Conservation (phyloP, 768 basidiomycete genomes). For the Tulasnella sp. region DNA sequence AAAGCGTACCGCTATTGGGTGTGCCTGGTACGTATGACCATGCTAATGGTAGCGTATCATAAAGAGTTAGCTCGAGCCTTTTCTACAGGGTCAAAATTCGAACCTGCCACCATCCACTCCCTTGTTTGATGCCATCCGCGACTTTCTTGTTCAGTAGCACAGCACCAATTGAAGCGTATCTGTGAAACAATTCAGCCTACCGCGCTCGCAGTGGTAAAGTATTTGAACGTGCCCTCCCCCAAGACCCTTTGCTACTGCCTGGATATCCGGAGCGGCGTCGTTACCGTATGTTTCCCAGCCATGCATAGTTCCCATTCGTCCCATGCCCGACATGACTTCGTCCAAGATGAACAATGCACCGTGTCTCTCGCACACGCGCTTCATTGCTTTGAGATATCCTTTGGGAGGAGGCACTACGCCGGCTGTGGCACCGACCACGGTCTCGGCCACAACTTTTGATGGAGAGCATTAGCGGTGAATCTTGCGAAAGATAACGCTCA, state of each 20-base stretch:
- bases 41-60: conserved; percentile 27
- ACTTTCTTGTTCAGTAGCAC: conserved; percentile 64
- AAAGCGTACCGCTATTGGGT: conserved; percentile 9
- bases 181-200: conserved; percentile 20
- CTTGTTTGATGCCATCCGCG: conserved; percentile 52
- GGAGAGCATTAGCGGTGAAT: neutral
- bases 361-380: conserved; percentile 42
- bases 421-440: conserved; percentile 77
- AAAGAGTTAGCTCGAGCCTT: neutral
- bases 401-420: conserved; percentile 63
- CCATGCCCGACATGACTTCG: conserved; percentile 91
- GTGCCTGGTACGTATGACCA: conserved; percentile 75
- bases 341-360: conserved; percentile 65
- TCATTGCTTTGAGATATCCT: conserved; percentile 15
- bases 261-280: conserved; percentile 66
- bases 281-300: conserved; percentile 80
- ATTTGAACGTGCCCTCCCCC: conserved; percentile 61
- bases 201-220: neutral
- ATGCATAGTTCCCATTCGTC: conserved; percentile 79
- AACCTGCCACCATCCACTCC: conserved; percentile 57
- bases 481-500: conserved; percentile 8
- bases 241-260: conserved; percentile 81
- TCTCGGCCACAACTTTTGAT: conserved; percentile 66
- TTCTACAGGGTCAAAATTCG: neutral
- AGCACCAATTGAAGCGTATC: conserved; percentile 75